Base-by-base conservation (phyloP, 2,329 filamentous ascomycete genomes). In the Amylocarpus encephaloides region DNA sequence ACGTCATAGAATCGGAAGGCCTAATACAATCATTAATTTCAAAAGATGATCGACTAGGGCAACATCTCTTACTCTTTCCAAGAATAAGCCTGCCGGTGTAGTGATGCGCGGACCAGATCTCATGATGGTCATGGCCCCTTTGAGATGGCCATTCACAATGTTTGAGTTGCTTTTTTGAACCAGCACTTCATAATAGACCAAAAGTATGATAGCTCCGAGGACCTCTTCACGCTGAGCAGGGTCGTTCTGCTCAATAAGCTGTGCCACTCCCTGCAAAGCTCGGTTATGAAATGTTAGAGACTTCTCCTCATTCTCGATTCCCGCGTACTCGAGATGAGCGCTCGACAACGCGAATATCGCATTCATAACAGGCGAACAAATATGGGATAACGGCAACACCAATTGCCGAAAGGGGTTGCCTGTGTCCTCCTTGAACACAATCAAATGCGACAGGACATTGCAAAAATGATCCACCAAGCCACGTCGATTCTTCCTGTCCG, bases 281-380 rank as follows among this genome's bases (percentile, higher is more conserved):
- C 73, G 71, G 52, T 76, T 80, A 54, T 83, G 80, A 54, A 82
- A 82, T 53, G 74, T 73, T 1, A 81, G 65, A 33, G 79, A 80
- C 57, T 74, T 77, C 57, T 83, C 78, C 49, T 59, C 55, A 18
- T 73, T 75, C 22, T 73, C 67, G 5, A 79, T 68, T 1, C 77
- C 77, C 22, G 78, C 69, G 43, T 79, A 88, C 49, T 92, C 86
- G 51, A 94, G 72, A 64, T 95, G 93, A 51, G 90, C 92, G 50
- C 86, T 87, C 0, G 88, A 81, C 6, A 96, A 72, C 0, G 90
- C 89, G 51, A 88, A 90, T 52, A 96, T 85, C 9, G 90, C 88
- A 62, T 93, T 88, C 66, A 87, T 86, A 3, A 95, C 75, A 1
- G 79, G 75, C 0, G 71, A 70, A 59, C 77, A 80, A 39, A 64